Evolutionary conservation across 495 filamentous ascomycete genomes (phyloP).

Genomic region (Cetradonia linearis): DNA sequence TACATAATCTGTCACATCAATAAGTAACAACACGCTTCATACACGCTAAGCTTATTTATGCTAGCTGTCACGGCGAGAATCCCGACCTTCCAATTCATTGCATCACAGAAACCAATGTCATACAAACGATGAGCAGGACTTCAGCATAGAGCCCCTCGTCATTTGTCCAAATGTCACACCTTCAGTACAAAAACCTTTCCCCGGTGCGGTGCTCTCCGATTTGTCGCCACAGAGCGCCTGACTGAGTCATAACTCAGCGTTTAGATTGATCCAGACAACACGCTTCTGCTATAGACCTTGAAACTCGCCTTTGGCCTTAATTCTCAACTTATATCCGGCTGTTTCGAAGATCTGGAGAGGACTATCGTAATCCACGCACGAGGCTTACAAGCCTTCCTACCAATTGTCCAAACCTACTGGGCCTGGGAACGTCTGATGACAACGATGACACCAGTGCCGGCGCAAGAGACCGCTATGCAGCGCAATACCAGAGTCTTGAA

Average conservation of each 20-base stretch:
- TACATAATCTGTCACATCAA: no score
- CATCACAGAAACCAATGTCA: neutral
- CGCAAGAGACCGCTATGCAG: neutral
- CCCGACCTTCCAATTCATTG: neutral
- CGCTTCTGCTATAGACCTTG: neutral
- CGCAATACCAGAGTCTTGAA: slow-evolving; percentile 16
- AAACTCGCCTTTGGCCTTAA: neutral
- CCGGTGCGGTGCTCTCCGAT: neutral
- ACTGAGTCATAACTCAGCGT: neutral
- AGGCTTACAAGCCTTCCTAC: neutral
- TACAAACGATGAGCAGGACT: neutral
- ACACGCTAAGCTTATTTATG: no score
- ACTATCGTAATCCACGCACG: neutral
- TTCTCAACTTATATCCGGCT: neutral
- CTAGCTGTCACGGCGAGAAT: neutral
- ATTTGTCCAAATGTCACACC: neutral
- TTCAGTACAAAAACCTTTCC: neutral
- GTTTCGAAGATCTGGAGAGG: neutral
- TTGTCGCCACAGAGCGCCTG: neutral
- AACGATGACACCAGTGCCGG: neutral
- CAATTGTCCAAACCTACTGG: no score
- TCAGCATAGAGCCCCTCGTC: no score
- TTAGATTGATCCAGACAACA: neutral
- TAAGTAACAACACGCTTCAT: no score
- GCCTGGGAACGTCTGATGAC: neutral